Percentiles rank a stretch among this genome's conserved stretches.
Conservation (phyloP, 805 yeast species). For the Metschnikowia gelsemii region DNA sequence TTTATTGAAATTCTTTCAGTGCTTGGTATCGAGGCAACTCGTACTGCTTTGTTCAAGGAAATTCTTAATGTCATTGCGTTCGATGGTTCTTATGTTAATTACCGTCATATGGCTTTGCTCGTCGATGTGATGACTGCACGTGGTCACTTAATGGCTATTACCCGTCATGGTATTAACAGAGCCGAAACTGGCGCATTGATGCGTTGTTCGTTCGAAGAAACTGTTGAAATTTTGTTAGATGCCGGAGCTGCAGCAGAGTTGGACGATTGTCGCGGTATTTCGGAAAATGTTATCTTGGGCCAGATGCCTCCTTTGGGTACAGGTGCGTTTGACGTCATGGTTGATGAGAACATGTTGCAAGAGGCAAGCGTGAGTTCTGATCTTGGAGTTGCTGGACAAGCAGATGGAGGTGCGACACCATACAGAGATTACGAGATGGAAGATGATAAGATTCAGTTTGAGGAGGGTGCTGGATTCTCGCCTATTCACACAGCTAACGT, state of each 20-base stretch:
- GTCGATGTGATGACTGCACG: conserved; percentile 99
- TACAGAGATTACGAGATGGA: conserved; percentile 66
- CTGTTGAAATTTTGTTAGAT: conserved; percentile 94
- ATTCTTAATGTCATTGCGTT: conserved; percentile 96
- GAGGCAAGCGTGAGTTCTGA: conserved; percentile 50
- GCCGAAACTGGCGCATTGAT: conserved; percentile 98
- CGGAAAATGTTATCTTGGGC: conserved; percentile 95
- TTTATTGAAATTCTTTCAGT: conserved; percentile 94
- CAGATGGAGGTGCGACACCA: conserved; percentile 85
- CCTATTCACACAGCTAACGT: conserved; percentile 87
- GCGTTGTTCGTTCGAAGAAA: conserved; percentile 99
- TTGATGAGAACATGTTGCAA: conserved; percentile 84
- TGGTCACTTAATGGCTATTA: conserved; percentile 97
- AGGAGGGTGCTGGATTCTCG: conserved; percentile 84
- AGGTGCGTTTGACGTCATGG: conserved; percentile 93
- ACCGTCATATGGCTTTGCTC: conserved; percentile 95
- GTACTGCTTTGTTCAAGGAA: conserved; percentile 90
- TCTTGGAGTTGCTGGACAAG: conserved; percentile 33
- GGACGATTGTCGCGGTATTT: conserved; percentile 98
- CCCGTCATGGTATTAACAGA: conserved; percentile 99
- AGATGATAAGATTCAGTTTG: conserved; percentile 60
- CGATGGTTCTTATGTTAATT: conserved; percentile 99
- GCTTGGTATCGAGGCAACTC: conserved; percentile 97
- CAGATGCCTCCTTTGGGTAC: conserved; percentile 99
- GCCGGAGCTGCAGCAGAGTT: conserved; percentile 98